Evolutionary conservation across 1,139 yeast species (phyloP).

Genomic region (Sugiyamaella grinbergsii): DNA sequence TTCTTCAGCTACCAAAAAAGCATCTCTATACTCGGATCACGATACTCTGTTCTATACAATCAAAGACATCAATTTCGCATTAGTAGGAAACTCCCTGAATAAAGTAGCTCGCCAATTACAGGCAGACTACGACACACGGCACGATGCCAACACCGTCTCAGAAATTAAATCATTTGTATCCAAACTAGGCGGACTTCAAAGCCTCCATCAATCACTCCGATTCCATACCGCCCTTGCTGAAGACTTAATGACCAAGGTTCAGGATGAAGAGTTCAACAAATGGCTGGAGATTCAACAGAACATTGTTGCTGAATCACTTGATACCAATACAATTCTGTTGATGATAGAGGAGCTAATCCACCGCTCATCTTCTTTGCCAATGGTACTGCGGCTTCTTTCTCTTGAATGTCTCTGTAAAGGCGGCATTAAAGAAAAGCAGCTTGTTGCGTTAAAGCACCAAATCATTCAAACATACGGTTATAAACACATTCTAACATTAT

Average conservation of each 20-base stretch:
- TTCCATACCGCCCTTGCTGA: constrained; percentile 81
- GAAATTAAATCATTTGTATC: constrained; percentile 75
- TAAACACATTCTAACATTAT: constrained; percentile 47
- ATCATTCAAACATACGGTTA: constrained; percentile 64
- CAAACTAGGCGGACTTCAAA: constrained; percentile 66
- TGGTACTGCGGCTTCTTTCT: constrained; percentile 53
- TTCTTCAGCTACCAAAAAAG: constrained; percentile 36
- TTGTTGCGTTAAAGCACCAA: constrained; percentile 52
- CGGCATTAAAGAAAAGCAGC: constrained; percentile 66
- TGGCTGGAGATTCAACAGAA: constrained; percentile 75
- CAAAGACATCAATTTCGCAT: constrained; percentile 72
- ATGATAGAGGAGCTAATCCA: constrained; percentile 54
- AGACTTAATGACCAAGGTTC: constrained; percentile 57
- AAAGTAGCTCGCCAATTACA: constrained; percentile 71
- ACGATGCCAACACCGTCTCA: constrained; percentile 59
- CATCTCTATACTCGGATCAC: constrained; percentile 40
- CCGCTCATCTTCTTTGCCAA: constrained; percentile 44
- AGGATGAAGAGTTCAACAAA: constrained; percentile 53
- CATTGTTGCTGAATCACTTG: constrained; percentile 57
- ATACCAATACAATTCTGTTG: constrained; percentile 51
- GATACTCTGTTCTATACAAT: constrained; percentile 54
- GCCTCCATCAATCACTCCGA: constrained; percentile 66
- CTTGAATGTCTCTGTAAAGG: constrained; percentile 61
- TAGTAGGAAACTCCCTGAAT: constrained; percentile 74
- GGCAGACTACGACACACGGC: constrained; percentile 63